Evolutionary conservation across 768 basidiomycete species (phyloP).

Genomic region (Mycena indigotica): DNA sequence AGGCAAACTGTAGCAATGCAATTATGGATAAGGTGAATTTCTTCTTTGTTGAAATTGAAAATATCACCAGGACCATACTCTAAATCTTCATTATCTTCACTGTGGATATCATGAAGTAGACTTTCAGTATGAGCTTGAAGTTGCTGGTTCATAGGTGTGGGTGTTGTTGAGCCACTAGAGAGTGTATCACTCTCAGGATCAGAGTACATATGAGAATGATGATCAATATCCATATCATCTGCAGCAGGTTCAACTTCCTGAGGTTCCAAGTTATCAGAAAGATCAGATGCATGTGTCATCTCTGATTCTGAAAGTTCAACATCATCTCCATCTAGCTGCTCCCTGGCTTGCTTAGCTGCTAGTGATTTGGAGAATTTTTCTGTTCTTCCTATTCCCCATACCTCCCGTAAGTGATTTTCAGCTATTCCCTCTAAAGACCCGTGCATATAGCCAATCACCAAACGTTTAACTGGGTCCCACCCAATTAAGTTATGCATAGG

Average conservation of each 20-base stretch:
- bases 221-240: neutral
- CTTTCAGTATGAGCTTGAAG: neutral
- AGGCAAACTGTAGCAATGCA: neutral
- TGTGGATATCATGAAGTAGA: neutral
- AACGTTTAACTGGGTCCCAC: neutral
- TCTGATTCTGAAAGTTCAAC: neutral
- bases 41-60: neutral
- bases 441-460: conserved; percentile 25
- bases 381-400: conserved; percentile 22
- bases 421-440: conserved; percentile 23
- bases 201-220: neutral
- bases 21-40: neutral
- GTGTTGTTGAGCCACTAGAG: neutral
- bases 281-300: neutral
- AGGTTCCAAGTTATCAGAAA: neutral
- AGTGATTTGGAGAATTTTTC: neutral
- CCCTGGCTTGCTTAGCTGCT: neutral
- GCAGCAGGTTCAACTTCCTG: neutral
- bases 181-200: neutral
- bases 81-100: neutral
- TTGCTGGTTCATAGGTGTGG: neutral
- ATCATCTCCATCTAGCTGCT: neutral
- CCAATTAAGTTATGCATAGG: neutral
- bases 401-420: conserved; percentile 16
- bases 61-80: neutral